These are phyloP conservation scores for Cyberlindnera mrakii DNA, from an alignment of 805 yeast genomes.

Conservation along the genomic window DNA sequence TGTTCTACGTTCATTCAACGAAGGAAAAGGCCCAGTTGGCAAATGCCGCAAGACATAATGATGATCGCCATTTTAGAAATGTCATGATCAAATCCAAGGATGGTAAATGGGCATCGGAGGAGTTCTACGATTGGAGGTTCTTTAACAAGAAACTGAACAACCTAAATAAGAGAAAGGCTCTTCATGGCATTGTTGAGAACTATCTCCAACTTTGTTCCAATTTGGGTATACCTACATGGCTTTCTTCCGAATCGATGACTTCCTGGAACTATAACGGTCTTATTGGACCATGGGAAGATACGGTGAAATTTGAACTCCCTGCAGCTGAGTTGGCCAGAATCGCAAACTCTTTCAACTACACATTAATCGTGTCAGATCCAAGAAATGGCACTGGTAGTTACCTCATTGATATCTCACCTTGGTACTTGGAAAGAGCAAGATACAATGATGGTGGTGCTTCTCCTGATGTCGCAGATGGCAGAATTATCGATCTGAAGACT, in stretches of 20 bases:
- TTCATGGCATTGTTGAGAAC: constrained; percentile 39
- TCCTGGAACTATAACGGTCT: constrained; percentile 48
- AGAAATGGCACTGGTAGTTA: constrained; percentile 39
- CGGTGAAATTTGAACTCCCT: constrained; percentile 46
- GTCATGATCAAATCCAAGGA: constrained; percentile 29
- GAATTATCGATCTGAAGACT: constrained; percentile 54
- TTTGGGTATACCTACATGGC: constrained; percentile 38
- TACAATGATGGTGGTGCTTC: constrained; percentile 42
- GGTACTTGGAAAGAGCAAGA: constrained; percentile 41
- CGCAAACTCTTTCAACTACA: constrained; percentile 40
- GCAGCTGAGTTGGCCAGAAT: constrained; percentile 39
- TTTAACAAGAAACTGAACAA: constrained; percentile 39
- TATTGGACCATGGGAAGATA: constrained; percentile 47
- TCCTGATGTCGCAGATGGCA: constrained; percentile 41
- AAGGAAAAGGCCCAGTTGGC: constrained; percentile 26
- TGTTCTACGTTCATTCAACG: constrained; percentile 24
- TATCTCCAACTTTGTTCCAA: constrained; percentile 40
- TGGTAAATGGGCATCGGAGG: constrained; percentile 25
- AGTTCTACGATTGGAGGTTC: constrained; percentile 62
- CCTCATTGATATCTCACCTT: constrained; percentile 43
- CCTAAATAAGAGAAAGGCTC: constrained; percentile 35
- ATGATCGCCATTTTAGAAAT: constrained; percentile 28
- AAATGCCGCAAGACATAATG: constrained; percentile 25
- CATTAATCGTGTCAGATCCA: constrained; percentile 39
- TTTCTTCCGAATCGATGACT: constrained; percentile 42